Evolutionary conservation across 306 rosid species (phyloP).

Genomic region (barrel medic (Medicago truncatula)): DNA sequence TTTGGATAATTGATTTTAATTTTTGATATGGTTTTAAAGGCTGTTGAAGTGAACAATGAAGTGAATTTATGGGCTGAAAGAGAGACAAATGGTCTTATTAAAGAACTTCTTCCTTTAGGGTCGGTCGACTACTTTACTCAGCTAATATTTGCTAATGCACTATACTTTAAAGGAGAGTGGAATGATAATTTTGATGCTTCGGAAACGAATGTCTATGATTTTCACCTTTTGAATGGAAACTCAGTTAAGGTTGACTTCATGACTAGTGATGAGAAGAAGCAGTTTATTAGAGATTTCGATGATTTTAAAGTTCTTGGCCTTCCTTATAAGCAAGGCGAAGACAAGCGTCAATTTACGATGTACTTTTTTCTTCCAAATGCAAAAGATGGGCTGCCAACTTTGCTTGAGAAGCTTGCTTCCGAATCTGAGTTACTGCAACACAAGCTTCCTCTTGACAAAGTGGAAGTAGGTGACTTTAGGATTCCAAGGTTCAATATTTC

Average conservation of each 20-base stretch:
- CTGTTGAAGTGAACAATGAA: constrained; percentile 61
- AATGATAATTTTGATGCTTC: constrained; percentile 63
- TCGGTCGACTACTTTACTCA: constrained; percentile 57
- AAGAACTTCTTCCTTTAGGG: constrained; percentile 66
- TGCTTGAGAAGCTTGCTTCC: constrained; percentile 65
- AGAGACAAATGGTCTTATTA: constrained; percentile 73
- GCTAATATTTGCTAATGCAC: constrained; percentile 75
- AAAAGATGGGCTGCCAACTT: constrained; percentile 65
- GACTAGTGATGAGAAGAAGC: constrained; percentile 63
- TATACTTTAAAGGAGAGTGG: constrained; percentile 91
- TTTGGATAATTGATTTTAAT: background rate
- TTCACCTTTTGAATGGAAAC: constrained; percentile 66
- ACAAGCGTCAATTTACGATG: constrained; percentile 71
- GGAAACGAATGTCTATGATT: constrained; percentile 58
- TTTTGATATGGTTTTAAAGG: constrained; percentile 48
- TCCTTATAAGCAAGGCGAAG: constrained; percentile 67
- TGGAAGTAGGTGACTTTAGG: constrained; percentile 66
- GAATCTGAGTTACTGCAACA: constrained; percentile 59
- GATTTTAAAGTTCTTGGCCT: constrained; percentile 77
- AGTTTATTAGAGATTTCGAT: constrained; percentile 51
- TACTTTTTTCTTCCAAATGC: constrained; percentile 77
- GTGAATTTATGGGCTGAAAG: constrained; percentile 82
- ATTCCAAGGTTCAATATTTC: constrained; percentile 81
- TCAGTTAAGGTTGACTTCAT: constrained; percentile 74
- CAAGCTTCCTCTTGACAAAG: constrained; percentile 52